Conservation (phyloP, 2,329 filamentous ascomycete genomes). For the Neofusicoccum umdonicola region DNA sequence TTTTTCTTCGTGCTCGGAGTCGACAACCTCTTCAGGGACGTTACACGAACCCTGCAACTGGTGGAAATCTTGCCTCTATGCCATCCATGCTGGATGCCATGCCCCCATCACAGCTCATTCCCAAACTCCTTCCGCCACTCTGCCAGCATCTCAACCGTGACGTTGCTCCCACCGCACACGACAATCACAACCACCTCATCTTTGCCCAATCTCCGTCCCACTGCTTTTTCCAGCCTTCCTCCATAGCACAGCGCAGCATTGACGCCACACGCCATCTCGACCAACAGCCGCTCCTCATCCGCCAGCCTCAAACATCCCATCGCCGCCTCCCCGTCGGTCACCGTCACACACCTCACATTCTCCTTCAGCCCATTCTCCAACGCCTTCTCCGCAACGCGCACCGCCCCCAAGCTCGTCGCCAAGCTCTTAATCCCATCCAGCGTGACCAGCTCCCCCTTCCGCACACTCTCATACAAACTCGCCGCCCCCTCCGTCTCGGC, state of each 20-base stretch:
- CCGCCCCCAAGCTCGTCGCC: conserved; percentile 71
- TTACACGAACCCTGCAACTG: too few species aligned
- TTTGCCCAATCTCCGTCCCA: conserved; percentile 84
- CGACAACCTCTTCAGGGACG: too few species aligned
- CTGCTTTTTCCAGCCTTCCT: conserved; percentile 67
- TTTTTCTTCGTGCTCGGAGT: too few species aligned
- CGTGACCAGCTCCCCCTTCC: conserved; percentile 55
- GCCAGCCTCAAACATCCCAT: conserved; percentile 73
- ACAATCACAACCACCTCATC: conserved; percentile 78
- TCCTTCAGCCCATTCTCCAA: neutral
- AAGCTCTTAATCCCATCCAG: conserved; percentile 71
- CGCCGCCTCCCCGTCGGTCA: conserved; percentile 75
- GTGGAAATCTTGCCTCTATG: too few species aligned
- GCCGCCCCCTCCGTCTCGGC: conserved; percentile 76
- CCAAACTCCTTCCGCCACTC: conserved; percentile 74
- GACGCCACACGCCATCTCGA: conserved; percentile 84
- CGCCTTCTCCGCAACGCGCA: conserved; percentile 56
- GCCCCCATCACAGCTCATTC: neutral
- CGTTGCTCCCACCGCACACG: conserved; percentile 69
- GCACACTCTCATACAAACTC: conserved; percentile 63
- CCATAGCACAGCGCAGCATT: conserved; percentile 57
- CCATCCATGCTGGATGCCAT: too few species aligned
- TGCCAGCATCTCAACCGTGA: conserved; percentile 66
- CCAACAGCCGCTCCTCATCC: conserved; percentile 76
- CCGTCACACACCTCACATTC: conserved; percentile 59